Evolutionary conservation across 306 rosid species (phyloP).

Genomic region (Sindora glabra): DNA sequence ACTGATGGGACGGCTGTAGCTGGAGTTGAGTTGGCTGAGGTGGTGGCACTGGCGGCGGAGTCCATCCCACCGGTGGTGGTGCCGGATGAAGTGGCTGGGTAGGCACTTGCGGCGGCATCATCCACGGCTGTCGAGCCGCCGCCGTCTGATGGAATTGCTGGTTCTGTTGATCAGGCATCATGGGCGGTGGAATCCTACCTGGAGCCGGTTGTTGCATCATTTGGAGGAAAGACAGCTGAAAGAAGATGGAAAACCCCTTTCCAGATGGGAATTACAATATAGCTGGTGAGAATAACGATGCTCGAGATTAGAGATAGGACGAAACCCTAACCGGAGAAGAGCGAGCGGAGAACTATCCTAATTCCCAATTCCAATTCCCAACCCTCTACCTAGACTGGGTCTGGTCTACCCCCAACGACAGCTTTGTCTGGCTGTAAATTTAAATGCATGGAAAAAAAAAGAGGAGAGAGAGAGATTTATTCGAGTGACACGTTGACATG

Average conservation of each 20-base stretch:
- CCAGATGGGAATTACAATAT: background rate
- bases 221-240: background rate
- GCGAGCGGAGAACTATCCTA: background rate
- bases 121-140: conserved; percentile 32
- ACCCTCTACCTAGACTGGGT: too few species aligned
- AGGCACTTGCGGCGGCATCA: conserved; percentile 26
- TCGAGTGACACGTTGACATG: too few species aligned
- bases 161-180: conserved; percentile 22
- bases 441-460: too few species aligned
- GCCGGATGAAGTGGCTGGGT: conserved; percentile 4
- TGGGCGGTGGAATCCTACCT: conserved; percentile 14
- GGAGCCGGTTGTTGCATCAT: conserved; percentile 44
- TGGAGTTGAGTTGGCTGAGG: conserved; percentile 6
- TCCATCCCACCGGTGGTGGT: conserved; percentile 23
- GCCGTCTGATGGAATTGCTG: conserved; percentile 15
- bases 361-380: too few species aligned
- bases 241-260: background rate
- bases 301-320: background rate
- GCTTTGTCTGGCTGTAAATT: too few species aligned
- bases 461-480: too few species aligned
- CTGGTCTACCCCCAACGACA: background rate
- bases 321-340: conserved; percentile 2
- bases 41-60: conserved; percentile 19
- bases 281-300: too few species aligned
- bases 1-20: conserved; percentile 29